Base-by-base conservation (phyloP, 75 land plant genomes). In the Larix kaempferi region DNA sequence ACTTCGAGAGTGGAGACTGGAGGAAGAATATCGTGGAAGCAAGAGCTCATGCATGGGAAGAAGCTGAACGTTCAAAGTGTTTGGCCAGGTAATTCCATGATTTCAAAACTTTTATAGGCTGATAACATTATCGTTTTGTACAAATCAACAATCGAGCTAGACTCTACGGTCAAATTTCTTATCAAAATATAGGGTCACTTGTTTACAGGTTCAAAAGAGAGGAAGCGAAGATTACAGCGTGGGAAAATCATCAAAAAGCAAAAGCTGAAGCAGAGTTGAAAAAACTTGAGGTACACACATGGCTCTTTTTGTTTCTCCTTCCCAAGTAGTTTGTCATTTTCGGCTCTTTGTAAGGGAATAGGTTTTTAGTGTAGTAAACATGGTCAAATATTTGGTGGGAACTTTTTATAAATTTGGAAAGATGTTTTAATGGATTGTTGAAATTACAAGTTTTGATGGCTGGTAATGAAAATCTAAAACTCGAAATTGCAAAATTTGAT, bases 241-340 rank as follows among this genome's bases (percentile, higher is more conserved):
- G 98, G 98, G 96, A 95, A 76, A 95, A 93, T 65, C 84, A 93
- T 81, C 97, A 93, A 80, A 95, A 93, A 77, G 96, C 98, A 74
- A 95, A 95, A 82, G 98, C 96, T 71, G 98, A 95, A 84, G 96
- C 98, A 14, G 94, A 85, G 56, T 88, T 95, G 74, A 59, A 89
- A 56, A 91, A 89, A 77, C 86, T 95, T 52, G 98, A 95, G 96
- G 98, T 95, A 35, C 13, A 17, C 4, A 8, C 0, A 25, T 44
- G 6, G 49, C 10, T 7, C 8, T 6, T 44, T 8, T 44, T 44
- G 8, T 6, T 44, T 29, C 33, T 29, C 33, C 33, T 29, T 29
- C 1, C 33, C 33, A 29, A 44, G 1, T 44, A 44, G 8, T 44
- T 44, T 44, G 49, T 44, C 8, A 44, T 44, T 5, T 6, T 44